Evolutionary conservation across 306 rosid species (phyloP).

Genomic region (Fagus sylvatica): DNA sequence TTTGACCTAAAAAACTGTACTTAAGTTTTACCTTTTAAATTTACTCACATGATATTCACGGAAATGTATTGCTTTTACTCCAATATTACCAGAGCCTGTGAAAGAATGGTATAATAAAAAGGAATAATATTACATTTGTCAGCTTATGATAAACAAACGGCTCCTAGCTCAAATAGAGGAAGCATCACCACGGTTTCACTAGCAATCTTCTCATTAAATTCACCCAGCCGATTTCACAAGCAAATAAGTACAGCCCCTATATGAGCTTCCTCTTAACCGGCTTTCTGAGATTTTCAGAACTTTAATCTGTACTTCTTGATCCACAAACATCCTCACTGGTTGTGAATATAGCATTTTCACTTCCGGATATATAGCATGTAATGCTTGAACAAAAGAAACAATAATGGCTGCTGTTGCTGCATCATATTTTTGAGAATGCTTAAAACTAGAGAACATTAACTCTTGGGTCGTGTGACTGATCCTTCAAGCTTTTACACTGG

Average conservation of each 20-base stretch:
- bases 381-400: constrained; percentile 23
- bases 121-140: constrained; percentile 12
- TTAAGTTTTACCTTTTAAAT: background rate
- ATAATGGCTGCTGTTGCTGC: constrained; percentile 31
- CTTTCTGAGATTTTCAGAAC: constrained; percentile 28
- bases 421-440: constrained; percentile 7
- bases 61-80: background rate
- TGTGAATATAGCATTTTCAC: constrained; percentile 28
- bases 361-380: constrained; percentile 31
- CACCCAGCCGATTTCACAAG: background rate
- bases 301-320: constrained; percentile 42
- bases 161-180: constrained; percentile 6
- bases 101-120: background rate
- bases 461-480: constrained; percentile 13
- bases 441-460: constrained; percentile 31
- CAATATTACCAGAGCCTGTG: background rate
- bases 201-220: constrained; percentile 8
- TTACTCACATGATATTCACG: background rate
- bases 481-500: constrained; percentile 18
- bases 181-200: constrained; percentile 15
- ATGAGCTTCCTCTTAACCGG: constrained; percentile 24
- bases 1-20: too few relatives aligned
- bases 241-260: constrained; percentile 22
- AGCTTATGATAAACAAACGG: constrained; percentile 2
- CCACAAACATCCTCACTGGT: constrained; percentile 6